Conservation (phyloP, 805 yeast genomes). For the Saccharomycopsis sp. region DNA sequence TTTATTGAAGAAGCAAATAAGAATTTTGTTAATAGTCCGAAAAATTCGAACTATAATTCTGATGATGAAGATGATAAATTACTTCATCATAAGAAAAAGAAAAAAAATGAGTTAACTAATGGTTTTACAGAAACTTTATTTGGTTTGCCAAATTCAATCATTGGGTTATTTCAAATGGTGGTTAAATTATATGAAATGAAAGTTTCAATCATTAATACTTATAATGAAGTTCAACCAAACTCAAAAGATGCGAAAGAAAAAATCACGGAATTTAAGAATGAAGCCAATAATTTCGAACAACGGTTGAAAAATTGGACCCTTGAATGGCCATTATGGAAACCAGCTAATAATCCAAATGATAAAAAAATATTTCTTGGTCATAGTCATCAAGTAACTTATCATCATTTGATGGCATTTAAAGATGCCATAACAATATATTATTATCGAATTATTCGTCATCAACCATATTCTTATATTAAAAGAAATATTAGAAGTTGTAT, state of each 20-base stretch:
- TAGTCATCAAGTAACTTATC: constrained; percentile 59
- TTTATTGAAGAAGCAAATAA: constrained; percentile 11
- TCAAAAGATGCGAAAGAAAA: not conserved
- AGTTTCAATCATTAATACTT: constrained; percentile 25
- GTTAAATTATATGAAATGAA: constrained; percentile 57
- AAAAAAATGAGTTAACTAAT: constrained; percentile 19
- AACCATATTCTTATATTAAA: constrained; percentile 45
- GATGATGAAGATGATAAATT: not conserved
- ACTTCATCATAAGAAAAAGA: not conserved
- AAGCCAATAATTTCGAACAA: constrained; percentile 30
- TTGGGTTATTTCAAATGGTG: constrained; percentile 60
- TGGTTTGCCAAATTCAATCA: constrained; percentile 76
- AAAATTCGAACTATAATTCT: not conserved
- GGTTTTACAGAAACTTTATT: constrained; percentile 66
- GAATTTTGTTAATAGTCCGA: constrained; percentile 7
- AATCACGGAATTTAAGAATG: not conserved
- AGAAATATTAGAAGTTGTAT: constrained; percentile 50
- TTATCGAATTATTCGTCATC: constrained; percentile 25
- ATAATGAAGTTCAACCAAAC: not conserved
- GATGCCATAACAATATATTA: constrained; percentile 63
- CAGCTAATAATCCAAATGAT: not conserved
- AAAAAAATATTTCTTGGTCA: constrained; percentile 9
- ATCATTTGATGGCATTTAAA: constrained; percentile 73
- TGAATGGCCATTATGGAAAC: constrained; percentile 52
- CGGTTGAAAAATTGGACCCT: constrained; percentile 55